A percentile compares a stretch with the other conserved stretches of the same genome.
These are phyloP conservation scores for Setaria italica DNA, from an alignment of 202 grass and related monocot genomes.

Conservation along the genomic window DNA sequence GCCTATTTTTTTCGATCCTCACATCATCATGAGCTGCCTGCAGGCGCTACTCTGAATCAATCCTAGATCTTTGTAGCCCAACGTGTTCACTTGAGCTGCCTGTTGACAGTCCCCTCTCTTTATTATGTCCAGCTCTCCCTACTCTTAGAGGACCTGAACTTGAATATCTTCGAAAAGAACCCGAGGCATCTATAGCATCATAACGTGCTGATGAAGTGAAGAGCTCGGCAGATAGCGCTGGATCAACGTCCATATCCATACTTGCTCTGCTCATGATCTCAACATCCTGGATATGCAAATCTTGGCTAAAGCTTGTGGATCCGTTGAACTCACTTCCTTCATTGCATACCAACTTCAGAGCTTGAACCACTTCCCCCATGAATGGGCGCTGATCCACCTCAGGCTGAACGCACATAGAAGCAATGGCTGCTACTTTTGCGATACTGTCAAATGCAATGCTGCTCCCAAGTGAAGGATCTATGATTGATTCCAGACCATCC, in stretches of 20 bases:
- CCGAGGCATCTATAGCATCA: conserved; percentile 67
- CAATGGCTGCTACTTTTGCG: conserved; percentile 93
- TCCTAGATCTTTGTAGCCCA: conserved; percentile 58
- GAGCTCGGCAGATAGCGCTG: conserved; percentile 44
- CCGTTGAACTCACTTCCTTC: conserved; percentile 70
- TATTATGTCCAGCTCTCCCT: conserved; percentile 41
- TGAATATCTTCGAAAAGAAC: conserved; percentile 81
- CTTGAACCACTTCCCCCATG: conserved; percentile 98
- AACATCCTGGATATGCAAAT: conserved; percentile 53
- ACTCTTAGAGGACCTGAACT: conserved; percentile 78
- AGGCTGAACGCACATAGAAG: conserved; percentile 99
- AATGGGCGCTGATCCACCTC: conserved; percentile 97
- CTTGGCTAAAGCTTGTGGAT: conserved; percentile 62
- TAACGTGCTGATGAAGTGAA: conserved; percentile 67
- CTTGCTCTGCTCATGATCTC: conserved; percentile 57
- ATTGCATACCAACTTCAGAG: conserved; percentile 88
- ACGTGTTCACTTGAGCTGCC: conserved; percentile 84
- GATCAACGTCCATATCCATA: conserved; percentile 53
- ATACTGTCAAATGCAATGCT: conserved; percentile 68
- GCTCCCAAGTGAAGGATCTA: conserved; percentile 70
- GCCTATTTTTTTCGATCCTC: conserved; percentile 33
- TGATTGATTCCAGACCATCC: conserved; percentile 73
- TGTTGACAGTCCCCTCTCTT: conserved; percentile 65
- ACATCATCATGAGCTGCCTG: conserved; percentile 40
- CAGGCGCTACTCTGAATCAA: conserved; percentile 60